A percentile compares a stretch with the other conserved stretches of the same genome.
Conservation (phyloP, 495 filamentous ascomycete genomes). For the Melanomma pulvis-pyrius region DNA sequence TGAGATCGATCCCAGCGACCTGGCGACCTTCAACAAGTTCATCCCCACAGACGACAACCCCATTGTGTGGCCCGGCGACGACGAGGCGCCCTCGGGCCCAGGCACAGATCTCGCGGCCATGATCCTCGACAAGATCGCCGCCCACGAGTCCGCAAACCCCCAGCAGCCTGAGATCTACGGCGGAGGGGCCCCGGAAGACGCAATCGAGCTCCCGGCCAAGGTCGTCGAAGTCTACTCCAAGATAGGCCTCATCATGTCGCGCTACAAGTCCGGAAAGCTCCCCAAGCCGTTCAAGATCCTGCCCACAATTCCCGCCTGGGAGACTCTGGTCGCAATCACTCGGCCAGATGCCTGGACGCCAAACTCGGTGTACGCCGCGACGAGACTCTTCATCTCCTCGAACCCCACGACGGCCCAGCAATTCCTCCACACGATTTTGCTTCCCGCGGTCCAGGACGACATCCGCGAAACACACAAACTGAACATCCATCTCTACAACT, state of each 20-base stretch:
- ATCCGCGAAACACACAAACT: constrained; percentile 85
- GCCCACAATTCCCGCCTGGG: constrained; percentile 87
- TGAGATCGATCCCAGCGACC: constrained; percentile 87
- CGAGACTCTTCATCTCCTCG: constrained; percentile 82
- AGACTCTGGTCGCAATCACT: constrained; percentile 80
- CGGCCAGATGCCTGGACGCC: constrained; percentile 83
- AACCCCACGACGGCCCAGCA: constrained; percentile 74
- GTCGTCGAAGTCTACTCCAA: constrained; percentile 92
- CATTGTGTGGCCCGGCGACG: constrained; percentile 45
- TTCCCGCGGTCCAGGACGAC: constrained; percentile 87
- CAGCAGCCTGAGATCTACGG: constrained; percentile 16
- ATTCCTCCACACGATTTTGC: constrained; percentile 78
- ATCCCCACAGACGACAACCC: constrained; percentile 60
- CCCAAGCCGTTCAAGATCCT: constrained; percentile 98
- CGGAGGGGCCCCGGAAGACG: constrained; percentile 60
- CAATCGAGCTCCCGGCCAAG: constrained; percentile 85
- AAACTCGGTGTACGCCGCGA: constrained; percentile 83
- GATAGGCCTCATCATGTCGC: constrained; percentile 84
- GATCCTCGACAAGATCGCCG: constrained; percentile 91
- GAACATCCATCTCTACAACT: constrained; percentile 92
- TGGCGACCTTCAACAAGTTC: constrained; percentile 89
- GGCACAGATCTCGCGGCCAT: constrained; percentile 86
- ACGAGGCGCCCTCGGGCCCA: constrained; percentile 36
- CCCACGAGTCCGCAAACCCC: constrained; percentile 69
- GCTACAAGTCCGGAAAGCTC: constrained; percentile 91